phyloP scores from a whole-genome alignment of 176 grass and related monocot species.

The Avena insularis region DNA sequence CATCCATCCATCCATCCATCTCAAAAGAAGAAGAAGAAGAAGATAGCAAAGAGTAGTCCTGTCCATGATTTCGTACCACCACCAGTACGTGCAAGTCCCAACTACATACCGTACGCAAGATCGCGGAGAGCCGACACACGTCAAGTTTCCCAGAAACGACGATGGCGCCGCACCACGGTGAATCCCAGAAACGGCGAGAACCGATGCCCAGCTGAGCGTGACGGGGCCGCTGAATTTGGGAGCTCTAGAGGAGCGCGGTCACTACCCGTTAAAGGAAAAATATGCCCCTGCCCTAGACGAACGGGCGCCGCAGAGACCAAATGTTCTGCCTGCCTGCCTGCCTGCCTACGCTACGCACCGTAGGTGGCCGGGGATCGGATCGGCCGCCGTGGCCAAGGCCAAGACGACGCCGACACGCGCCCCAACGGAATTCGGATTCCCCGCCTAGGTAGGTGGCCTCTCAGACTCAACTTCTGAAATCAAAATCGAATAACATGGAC shows the following conservation, averaged over 20 bases:
- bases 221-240: conserved; percentile 34
- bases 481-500: background rate
- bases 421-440: conserved; percentile 36
- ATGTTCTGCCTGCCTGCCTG: background rate
- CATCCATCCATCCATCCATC: background rate
- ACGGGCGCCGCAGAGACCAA: conserved; percentile 27
- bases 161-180: conserved; percentile 6
- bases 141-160: conserved; percentile 2
- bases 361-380: conserved; percentile 20
- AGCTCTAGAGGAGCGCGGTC: conserved; percentile 18
- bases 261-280: conserved; percentile 34
- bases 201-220: conserved; percentile 20
- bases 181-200: conserved; percentile 33
- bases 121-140: background rate
- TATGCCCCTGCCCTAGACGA: conserved; percentile 42
- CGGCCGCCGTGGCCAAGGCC: background rate
- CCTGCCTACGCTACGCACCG: conserved; percentile 17
- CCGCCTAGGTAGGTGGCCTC: conserved; percentile 45
- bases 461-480: conserved; percentile 7
- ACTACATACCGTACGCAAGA: background rate
- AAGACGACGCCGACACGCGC: conserved; percentile 30
- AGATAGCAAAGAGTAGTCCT: background rate
- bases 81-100: background rate
- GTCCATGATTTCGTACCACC: background rate
- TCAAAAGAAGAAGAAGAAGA: background rate